Percentiles rank a stretch among this genome's conserved stretches.
These are phyloP conservation scores for Pseudognaphalium luteoalbum DNA, from an alignment of 129 eudicot species.

Conservation along the genomic window DNA sequence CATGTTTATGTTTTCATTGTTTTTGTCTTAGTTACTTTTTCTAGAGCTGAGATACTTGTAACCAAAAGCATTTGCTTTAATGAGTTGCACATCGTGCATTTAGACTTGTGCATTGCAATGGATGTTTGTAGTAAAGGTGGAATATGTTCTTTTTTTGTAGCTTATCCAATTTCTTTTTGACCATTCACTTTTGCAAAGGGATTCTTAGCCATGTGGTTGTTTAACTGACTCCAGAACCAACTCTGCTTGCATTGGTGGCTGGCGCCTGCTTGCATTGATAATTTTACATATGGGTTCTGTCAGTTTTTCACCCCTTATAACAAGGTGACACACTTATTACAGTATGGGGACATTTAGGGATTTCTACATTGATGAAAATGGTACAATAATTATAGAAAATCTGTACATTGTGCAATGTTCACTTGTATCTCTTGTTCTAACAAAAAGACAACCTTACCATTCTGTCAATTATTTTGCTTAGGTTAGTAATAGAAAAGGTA, in stretches of 20 bases:
- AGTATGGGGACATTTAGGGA: conserved; percentile 23
- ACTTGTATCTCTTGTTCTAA: conserved; percentile 18
- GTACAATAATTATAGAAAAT: not conserved
- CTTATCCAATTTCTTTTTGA: conserved; percentile 41
- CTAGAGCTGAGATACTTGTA: conserved; percentile 1
- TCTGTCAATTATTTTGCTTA: not conserved
- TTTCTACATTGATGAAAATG: not conserved
- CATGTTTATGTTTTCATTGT: conserved; percentile 5
- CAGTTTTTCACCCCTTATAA: conserved; percentile 26
- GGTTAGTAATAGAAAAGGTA: not conserved
- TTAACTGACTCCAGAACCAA: conserved; percentile 35
- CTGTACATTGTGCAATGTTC: conserved; percentile 15
- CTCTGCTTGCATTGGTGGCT: conserved; percentile 38
- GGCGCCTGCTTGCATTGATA: not conserved
- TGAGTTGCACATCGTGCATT: not conserved
- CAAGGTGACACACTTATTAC: conserved; percentile 17
- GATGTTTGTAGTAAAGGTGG: not conserved
- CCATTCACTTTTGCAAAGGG: conserved; percentile 49
- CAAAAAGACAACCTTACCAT: not conserved
- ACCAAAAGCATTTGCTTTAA: not conserved
- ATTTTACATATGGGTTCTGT: conserved; percentile 22
- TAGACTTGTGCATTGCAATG: conserved; percentile 9
- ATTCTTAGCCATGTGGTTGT: conserved; percentile 51
- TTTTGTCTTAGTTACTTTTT: conserved; percentile 11
- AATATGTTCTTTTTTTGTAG: conserved; percentile 5